phyloP scores from a whole-genome alignment of 768 basidiomycete genomes.

The Termitomyces heimii region DNA sequence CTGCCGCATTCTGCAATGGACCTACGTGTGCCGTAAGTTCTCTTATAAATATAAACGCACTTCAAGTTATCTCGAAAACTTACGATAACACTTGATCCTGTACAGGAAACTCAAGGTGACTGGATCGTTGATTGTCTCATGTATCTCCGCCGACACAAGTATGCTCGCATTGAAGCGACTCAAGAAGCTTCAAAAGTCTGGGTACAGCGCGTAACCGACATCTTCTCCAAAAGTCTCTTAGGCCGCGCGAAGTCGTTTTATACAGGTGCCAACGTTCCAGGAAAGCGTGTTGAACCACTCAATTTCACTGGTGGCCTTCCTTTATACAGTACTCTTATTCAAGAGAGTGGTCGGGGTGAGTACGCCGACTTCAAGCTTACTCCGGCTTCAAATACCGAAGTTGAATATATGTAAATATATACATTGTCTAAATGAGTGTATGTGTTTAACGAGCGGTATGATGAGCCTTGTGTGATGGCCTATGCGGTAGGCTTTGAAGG shows the following conservation, averaged over 20 bases:
- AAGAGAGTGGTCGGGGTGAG: constrained; percentile 13
- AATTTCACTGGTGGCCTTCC: constrained; percentile 20
- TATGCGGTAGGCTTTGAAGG: neutral
- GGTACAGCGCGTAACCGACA: constrained; percentile 10
- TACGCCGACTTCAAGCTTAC: constrained; percentile 11
- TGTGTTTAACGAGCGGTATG: neutral
- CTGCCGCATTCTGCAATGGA: constrained; percentile 20
- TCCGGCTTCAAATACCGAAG: neutral
- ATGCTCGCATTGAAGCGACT: constrained; percentile 10
- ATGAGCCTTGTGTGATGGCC: neutral
- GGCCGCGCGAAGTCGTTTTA: constrained; percentile 20
- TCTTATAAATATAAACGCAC: neutral
- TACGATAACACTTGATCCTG: neutral
- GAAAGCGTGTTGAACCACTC: constrained; percentile 16
- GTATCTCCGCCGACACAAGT: constrained; percentile 10
- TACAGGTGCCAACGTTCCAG: constrained; percentile 20
- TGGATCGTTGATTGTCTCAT: constrained; percentile 19
- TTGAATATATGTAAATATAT: neutral
- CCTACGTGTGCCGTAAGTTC: constrained; percentile 18
- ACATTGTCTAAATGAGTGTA: neutral
- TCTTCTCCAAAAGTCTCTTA: constrained; percentile 10
- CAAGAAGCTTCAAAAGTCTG: constrained; percentile 11
- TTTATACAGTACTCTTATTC: constrained; percentile 12
- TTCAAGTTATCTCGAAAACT: neutral
- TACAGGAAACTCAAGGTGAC: constrained; percentile 19